Conservation (phyloP, 225 moss, liverwort and hornwort species). For the Marchantia paleacea region DNA sequence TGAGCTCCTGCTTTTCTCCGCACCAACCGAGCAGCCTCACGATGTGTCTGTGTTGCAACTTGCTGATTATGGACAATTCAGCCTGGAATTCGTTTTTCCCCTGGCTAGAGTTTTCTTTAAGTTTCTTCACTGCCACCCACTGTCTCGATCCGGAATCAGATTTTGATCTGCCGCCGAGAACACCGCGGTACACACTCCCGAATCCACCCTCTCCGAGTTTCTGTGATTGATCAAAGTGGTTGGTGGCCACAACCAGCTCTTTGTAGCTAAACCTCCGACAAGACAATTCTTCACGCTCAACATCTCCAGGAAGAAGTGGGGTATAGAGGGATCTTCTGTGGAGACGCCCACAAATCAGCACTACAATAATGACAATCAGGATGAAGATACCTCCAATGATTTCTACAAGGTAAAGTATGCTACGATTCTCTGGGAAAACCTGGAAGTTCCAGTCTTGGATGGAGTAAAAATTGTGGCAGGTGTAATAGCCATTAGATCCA, state of each 20-base stretch:
- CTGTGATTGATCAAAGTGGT: neutral
- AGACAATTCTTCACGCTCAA: conserved; percentile 52
- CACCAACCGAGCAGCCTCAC: conserved; percentile 43
- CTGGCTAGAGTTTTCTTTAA: conserved; percentile 5
- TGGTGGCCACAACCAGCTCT: conserved; percentile 19
- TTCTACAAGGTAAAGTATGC: neutral
- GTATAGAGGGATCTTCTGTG: too few relatives aligned
- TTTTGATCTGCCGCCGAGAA: conserved; percentile 8
- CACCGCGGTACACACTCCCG: conserved; percentile 28
- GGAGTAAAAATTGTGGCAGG: conserved; percentile 8
- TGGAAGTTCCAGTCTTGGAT: conserved; percentile 3
- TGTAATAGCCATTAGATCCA: conserved; percentile 7
- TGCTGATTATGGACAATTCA: conserved; percentile 28
- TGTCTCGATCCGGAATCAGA: conserved; percentile 14
- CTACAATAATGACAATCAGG: too few relatives aligned
- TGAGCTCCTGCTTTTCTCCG: conserved; percentile 17
- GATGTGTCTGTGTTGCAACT: conserved; percentile 39
- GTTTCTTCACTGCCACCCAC: conserved; percentile 31
- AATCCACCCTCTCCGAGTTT: conserved; percentile 31
- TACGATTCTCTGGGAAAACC: neutral
- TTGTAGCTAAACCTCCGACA: conserved; percentile 15
- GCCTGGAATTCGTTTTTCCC: neutral
- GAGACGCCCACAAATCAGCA: too few relatives aligned
- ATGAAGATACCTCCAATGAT: too few relatives aligned
- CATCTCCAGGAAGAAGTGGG: conserved; percentile 24